phyloP scores from a whole-genome alignment of 2,329 filamentous ascomycete genomes.

The Alternaria brassicicola region DNA sequence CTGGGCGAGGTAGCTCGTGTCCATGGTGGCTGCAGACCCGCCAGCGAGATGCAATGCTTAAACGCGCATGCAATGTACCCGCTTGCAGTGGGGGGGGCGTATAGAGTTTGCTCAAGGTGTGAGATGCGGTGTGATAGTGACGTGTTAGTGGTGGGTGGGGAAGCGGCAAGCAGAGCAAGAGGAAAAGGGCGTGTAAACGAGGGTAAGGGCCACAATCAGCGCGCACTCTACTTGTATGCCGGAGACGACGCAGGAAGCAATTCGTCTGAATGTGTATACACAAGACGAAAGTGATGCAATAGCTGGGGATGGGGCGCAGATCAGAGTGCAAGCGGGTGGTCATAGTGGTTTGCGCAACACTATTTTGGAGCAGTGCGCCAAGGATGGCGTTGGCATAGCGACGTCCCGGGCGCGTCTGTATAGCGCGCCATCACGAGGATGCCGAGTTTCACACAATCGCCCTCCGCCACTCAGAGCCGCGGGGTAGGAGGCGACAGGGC shows the following conservation, averaged over 20 bases:
- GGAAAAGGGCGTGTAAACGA: constrained; percentile 12
- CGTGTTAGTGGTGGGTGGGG: constrained; percentile 8
- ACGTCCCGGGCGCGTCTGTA: constrained; percentile 23
- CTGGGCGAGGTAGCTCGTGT: constrained; percentile 89
- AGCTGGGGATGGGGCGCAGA: constrained; percentile 25
- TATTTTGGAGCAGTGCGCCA: constrained; percentile 24
- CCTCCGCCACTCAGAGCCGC: constrained; percentile 28
- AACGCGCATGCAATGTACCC: constrained; percentile 42
- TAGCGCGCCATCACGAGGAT: constrained; percentile 27
- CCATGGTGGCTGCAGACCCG: constrained; percentile 64
- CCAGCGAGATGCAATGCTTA: constrained; percentile 38
- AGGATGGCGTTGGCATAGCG: constrained; percentile 7
- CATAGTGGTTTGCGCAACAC: constrained; percentile 19
- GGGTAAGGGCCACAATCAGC: constrained; percentile 6
- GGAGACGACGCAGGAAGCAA: not conserved
- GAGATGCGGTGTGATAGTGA: constrained; percentile 8
- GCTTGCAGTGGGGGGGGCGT: constrained; percentile 11
- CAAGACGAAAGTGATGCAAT: constrained; percentile 34
- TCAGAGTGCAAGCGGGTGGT: constrained; percentile 28
- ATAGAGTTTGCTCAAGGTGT: constrained; percentile 4
- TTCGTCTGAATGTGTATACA: constrained; percentile 6
- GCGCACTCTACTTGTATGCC: not conserved
- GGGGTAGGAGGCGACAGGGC: constrained; percentile 9
- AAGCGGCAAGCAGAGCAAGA: constrained; percentile 12
- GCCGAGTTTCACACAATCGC: constrained; percentile 25